These are phyloP conservation scores for Galeopsis tetrahit DNA, from an alignment of 257 asterid genomes.

Conservation along the genomic window DNA sequence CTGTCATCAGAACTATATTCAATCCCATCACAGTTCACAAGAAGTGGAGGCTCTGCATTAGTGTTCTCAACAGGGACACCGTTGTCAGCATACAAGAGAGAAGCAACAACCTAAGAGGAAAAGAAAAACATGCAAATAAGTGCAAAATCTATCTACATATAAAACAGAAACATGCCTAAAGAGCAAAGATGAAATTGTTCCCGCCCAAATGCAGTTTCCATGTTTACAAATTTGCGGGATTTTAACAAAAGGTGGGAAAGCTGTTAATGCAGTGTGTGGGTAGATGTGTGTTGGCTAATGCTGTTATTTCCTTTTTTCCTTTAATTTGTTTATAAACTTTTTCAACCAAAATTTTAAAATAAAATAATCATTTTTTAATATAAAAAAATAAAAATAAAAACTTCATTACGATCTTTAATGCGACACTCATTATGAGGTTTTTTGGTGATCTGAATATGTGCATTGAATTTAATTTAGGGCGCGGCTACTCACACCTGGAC, in stretches of 20 bases:
- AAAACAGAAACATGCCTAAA: background rate
- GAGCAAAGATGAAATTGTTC: background rate
- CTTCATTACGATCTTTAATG: background rate
- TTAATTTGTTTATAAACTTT: background rate
- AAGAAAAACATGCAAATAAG: conserved; percentile 26
- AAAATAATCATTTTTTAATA: background rate
- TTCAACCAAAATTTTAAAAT: background rate
- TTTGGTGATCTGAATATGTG: background rate
- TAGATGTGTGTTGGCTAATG: background rate
- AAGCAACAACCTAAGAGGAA: conserved; percentile 71
- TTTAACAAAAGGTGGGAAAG: background rate
- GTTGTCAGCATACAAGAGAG: conserved; percentile 75
- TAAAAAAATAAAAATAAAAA: background rate
- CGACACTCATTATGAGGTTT: background rate
- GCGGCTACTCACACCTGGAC: too few species aligned
- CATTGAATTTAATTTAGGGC: background rate
- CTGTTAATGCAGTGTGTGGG: background rate
- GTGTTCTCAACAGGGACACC: conserved; percentile 67
- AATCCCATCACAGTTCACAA: conserved; percentile 64
- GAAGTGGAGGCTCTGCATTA: conserved; percentile 82
- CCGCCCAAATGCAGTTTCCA: background rate
- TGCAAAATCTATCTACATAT: background rate
- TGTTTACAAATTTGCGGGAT: background rate
- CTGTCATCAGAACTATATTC: conserved; percentile 69
- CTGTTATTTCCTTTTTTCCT: background rate